Conservation (phyloP, 2,329 filamentous ascomycete genomes). For the Xylaria sp. region DNA sequence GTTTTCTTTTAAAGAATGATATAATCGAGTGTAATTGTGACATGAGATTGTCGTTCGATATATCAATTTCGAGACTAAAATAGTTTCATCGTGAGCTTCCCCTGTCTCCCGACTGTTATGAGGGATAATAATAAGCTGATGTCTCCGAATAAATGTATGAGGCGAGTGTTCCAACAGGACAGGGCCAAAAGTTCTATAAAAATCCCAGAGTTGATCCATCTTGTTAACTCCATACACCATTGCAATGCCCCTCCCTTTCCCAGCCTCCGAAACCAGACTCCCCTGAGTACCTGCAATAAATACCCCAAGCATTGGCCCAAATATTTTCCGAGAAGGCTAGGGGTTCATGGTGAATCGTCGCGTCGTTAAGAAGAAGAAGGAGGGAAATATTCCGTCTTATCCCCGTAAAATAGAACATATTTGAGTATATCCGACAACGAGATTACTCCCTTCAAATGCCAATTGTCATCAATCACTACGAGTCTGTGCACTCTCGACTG, state of each 20-base stretch:
- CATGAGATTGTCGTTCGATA: constrained; percentile 33
- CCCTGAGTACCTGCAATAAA: constrained; percentile 34
- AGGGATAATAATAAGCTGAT: constrained; percentile 30
- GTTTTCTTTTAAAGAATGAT: constrained; percentile 1
- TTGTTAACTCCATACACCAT: constrained; percentile 51
- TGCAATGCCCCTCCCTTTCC: constrained; percentile 41
- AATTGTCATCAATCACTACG: constrained; percentile 91
- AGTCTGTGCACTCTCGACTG: constrained; percentile 94
- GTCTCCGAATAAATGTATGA: constrained; percentile 35
- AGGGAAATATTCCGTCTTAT: constrained; percentile 64
- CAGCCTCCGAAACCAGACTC: constrained; percentile 25
- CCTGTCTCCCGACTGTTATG: constrained; percentile 11
- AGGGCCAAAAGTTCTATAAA: constrained; percentile 41
- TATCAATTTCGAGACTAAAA: constrained; percentile 34
- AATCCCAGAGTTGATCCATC: constrained; percentile 43
- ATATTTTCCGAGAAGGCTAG: constrained; percentile 19
- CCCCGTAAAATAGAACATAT: constrained; percentile 87
- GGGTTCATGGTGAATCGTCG: constrained; percentile 28
- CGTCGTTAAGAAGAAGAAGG: constrained; percentile 28
- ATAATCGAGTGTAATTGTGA: constrained; percentile 18
- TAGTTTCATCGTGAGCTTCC: constrained; percentile 28
- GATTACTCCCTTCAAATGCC: constrained; percentile 85
- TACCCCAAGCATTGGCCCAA: constrained; percentile 30
- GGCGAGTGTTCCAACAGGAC: constrained; percentile 32
- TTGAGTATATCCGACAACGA: constrained; percentile 96